Conservation (phyloP, 208 protist genomes). For the Crithidia expoeki region DNA sequence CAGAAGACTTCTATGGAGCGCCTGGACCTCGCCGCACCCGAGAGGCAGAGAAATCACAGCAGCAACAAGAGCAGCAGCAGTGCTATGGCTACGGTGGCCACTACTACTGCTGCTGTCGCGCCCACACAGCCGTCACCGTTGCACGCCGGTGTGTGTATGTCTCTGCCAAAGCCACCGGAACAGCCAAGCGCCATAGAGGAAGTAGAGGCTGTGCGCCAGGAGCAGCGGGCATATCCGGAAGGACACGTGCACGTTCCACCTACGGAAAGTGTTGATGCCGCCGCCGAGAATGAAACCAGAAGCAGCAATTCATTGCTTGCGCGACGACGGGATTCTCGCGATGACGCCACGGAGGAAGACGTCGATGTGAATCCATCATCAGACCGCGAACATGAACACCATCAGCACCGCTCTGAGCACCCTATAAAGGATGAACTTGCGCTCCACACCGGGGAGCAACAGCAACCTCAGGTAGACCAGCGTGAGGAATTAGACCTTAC, state of each 20-base stretch:
- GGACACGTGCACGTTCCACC: neutral
- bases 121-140: neutral
- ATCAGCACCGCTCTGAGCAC: neutral
- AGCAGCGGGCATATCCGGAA: neutral
- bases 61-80: neutral
- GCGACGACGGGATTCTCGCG: neutral
- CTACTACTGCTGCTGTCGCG: neutral
- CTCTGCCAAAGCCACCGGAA: neutral
- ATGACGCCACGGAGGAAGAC: slow-evolving; percentile 9
- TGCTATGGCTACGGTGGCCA: neutral
- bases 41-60: neutral
- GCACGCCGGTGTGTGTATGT: neutral
- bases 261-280: neutral
- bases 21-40: neutral
- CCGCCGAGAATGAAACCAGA: neutral
- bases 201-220: neutral
- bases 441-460: neutral
- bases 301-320: slow-evolving; percentile 2
- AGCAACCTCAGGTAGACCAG: neutral
- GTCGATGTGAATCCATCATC: neutral
- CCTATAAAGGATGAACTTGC: neutral
- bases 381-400: neutral
- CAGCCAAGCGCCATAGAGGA: neutral
- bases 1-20: neutral
- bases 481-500: neutral